Evolutionary conservation across 2,329 filamentous ascomycete genomes (phyloP).

Genomic region (Fusarium sororula): DNA sequence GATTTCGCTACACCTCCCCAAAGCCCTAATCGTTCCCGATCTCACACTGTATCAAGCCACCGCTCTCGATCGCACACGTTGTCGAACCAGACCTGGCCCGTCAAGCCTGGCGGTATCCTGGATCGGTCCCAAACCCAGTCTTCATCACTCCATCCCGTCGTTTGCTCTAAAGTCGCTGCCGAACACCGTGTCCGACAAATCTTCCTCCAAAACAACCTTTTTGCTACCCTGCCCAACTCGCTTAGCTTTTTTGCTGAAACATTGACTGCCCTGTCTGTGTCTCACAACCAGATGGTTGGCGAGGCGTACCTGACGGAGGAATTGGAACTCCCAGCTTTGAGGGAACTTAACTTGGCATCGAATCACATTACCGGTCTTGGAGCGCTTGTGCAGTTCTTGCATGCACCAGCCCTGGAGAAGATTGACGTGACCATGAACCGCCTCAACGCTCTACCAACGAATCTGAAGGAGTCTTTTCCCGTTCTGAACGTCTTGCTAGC

Average conservation of each 20-base stretch:
- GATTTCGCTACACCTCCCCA: conserved; percentile 67
- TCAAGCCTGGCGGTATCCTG: conserved; percentile 69
- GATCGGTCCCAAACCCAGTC: conserved; percentile 75
- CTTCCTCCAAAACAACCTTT: conserved; percentile 79
- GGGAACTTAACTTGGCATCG: conserved; percentile 77
- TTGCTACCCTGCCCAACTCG: conserved; percentile 74
- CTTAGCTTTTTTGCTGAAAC: conserved; percentile 76
- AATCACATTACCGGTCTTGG: conserved; percentile 78
- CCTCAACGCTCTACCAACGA: conserved; percentile 72
- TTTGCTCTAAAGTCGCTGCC: conserved; percentile 64
- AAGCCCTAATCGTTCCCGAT: conserved; percentile 58
- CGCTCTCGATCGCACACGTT: conserved; percentile 57
- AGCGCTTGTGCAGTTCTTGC: conserved; percentile 71
- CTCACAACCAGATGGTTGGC: conserved; percentile 76
- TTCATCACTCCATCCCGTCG: conserved; percentile 66
- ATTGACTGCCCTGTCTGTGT: conserved; percentile 76
- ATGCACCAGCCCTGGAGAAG: conserved; percentile 78
- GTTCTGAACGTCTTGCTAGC: conserved; percentile 75
- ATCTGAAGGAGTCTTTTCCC: conserved; percentile 74
- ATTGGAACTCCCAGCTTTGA: conserved; percentile 76
- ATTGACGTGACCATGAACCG: conserved; percentile 86
- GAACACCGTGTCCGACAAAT: conserved; percentile 64
- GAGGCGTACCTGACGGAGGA: conserved; percentile 72
- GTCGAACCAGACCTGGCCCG: conserved; percentile 61
- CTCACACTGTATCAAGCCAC: conserved; percentile 56